Conservation (phyloP, 2,329 filamentous ascomycete species). For the Celoporthe dispersa region DNA sequence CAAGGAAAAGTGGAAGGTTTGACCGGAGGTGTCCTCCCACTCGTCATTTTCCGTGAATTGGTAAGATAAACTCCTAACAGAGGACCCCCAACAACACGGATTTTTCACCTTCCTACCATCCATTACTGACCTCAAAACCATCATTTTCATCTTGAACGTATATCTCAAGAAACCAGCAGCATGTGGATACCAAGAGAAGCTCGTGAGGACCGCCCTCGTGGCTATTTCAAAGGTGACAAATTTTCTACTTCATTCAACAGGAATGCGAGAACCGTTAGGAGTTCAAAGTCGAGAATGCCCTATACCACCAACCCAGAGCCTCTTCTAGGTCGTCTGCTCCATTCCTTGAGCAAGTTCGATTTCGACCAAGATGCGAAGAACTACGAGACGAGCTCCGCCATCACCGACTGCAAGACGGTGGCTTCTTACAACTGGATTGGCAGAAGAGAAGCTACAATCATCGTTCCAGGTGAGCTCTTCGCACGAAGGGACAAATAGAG, state of each 20-base stretch:
- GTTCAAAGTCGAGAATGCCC: background rate
- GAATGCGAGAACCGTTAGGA: background rate
- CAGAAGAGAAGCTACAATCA: slow-evolving; percentile 34
- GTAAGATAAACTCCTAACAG: background rate
- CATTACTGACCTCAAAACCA: background rate
- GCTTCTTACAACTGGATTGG: slow-evolving; percentile 46
- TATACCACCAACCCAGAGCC: slow-evolving; percentile 27
- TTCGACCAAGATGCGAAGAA: slow-evolving; percentile 29
- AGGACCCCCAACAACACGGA: background rate
- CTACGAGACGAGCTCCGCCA: slow-evolving; percentile 30
- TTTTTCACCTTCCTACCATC: background rate
- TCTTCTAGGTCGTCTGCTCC: slow-evolving; percentile 33
- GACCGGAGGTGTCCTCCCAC: background rate
- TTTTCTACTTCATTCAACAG: background rate
- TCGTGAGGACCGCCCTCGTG: background rate
- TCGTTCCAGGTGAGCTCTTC: slow-evolving; percentile 39
- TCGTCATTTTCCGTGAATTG: background rate
- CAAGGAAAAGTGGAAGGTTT: background rate
- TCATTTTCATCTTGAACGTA: background rate
- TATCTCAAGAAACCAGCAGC: too few species aligned
- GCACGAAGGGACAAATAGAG: background rate
- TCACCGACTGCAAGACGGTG: slow-evolving; percentile 35
- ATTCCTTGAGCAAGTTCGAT: slow-evolving; percentile 24
- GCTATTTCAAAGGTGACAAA: background rate
- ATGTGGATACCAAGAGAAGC: slow-evolving; percentile 9